phyloP scores from a whole-genome alignment of 2,329 filamentous ascomycete species.

The Sclerotinia glacialis region DNA sequence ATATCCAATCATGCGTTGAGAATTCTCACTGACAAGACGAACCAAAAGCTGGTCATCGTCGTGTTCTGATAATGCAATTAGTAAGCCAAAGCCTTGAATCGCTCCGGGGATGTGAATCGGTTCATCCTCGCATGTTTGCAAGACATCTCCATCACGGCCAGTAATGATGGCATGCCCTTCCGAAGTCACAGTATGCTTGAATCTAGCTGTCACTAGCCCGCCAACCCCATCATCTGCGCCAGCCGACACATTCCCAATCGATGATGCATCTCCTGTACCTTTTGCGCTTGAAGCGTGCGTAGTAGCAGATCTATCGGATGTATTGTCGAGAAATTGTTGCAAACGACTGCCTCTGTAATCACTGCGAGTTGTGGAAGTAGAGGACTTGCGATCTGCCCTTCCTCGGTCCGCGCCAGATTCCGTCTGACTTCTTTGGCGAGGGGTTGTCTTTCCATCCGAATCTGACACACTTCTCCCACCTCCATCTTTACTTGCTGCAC shows the following conservation, averaged over 20 bases:
- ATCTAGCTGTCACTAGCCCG: constrained; percentile 64
- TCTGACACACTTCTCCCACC: neutral
- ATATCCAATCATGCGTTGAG: constrained; percentile 70
- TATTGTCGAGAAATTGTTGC: constrained; percentile 34
- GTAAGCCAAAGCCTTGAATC: constrained; percentile 68
- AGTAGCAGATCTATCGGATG: constrained; percentile 32
- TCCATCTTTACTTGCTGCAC: constrained; percentile 11
- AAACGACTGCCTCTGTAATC: constrained; percentile 27
- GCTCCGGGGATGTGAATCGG: constrained; percentile 70
- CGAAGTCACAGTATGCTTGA: constrained; percentile 73
- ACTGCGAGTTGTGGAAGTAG: constrained; percentile 22
- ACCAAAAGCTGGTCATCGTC: constrained; percentile 65
- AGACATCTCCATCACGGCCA: constrained; percentile 65
- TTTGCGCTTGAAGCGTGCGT: constrained; percentile 18
- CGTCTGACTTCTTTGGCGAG: neutral
- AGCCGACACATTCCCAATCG: constrained; percentile 3
- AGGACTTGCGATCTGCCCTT: constrained; percentile 23
- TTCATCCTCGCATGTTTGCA: constrained; percentile 86
- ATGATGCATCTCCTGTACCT: constrained; percentile 16
- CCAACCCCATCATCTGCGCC: constrained; percentile 23
- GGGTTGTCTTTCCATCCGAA: constrained; percentile 14
- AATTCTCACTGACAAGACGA: constrained; percentile 79
- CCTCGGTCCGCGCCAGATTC: constrained; percentile 1
- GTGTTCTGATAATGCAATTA: constrained; percentile 72
- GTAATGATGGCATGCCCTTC: constrained; percentile 82